Evolutionary conservation across 352 stramenopile species (phyloP).

Genomic region (Pythium sp.): DNA sequence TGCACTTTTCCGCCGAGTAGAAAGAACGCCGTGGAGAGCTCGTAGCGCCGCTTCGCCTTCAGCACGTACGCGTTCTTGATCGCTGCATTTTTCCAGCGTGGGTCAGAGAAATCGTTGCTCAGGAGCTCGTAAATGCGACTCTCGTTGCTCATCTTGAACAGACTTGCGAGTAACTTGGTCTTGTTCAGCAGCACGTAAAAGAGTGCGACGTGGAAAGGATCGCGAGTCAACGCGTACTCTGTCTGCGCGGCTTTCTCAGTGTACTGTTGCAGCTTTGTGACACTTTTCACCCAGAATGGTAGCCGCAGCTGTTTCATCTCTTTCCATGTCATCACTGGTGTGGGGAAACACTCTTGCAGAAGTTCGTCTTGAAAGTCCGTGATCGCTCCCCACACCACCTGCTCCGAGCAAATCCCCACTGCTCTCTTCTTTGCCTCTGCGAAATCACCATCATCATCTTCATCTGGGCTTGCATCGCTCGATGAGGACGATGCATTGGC

Average conservation of each 20-base stretch:
- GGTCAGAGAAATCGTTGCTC: conserved; percentile 78
- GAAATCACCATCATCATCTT: conserved; percentile 3
- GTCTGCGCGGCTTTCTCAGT: conserved; percentile 72
- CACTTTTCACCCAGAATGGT: conserved; percentile 78
- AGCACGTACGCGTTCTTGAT: conserved; percentile 91
- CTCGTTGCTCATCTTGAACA: conserved; percentile 87
- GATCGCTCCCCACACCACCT: conserved; percentile 69
- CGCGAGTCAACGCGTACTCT: conserved; percentile 67
- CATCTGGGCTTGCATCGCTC: conserved; percentile 2
- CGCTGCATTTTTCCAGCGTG: conserved; percentile 81
- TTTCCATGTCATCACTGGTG: conserved; percentile 51
- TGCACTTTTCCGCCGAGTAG: conserved; percentile 73
- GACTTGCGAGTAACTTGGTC: conserved; percentile 66
- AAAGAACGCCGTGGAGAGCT: conserved; percentile 82
- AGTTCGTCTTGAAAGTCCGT: conserved; percentile 66
- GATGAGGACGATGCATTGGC: neutral
- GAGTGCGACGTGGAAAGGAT: conserved; percentile 82
- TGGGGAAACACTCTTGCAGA: conserved; percentile 69
- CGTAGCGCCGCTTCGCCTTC: conserved; percentile 82
- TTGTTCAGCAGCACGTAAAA: conserved; percentile 88
- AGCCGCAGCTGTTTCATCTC: conserved; percentile 63
- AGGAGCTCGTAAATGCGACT: conserved; percentile 75
- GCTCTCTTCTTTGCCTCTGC: conserved; percentile 1
- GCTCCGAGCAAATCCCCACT: conserved; percentile 68
- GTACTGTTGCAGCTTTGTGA: conserved; percentile 44